Conservation (phyloP, 2,329 filamentous ascomycete genomes). For the Pseudonectria buxi region DNA sequence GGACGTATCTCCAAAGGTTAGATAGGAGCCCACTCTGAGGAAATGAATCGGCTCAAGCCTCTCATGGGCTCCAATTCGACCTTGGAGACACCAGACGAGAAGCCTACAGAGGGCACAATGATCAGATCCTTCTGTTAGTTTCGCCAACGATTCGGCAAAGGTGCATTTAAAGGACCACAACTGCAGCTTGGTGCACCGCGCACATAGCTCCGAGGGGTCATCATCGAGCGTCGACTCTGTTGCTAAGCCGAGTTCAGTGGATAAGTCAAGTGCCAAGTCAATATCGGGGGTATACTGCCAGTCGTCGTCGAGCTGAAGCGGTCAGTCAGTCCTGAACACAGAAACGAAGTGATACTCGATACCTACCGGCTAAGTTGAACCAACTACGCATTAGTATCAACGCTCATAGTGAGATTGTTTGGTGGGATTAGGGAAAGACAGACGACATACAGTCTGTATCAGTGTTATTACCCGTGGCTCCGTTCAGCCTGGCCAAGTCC, state of each 20-base stretch:
- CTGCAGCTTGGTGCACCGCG: not conserved
- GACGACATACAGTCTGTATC: too few species aligned
- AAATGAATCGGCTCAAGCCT: not conserved
- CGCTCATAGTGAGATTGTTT: too few species aligned
- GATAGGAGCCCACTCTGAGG: not conserved
- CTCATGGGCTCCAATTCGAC: not conserved
- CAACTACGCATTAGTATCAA: too few species aligned
- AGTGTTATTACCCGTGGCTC: too few species aligned
- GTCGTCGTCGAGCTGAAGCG: slow-evolving; percentile 1
- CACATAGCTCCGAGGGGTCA: not conserved
- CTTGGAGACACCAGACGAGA: slow-evolving; percentile 1
- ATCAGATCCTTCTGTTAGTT: not conserved
- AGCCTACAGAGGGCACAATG: slow-evolving; percentile 1
- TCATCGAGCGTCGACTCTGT: not conserved
- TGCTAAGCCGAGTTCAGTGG: not conserved
- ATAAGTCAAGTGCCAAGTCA: not conserved
- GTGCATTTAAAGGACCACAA: slow-evolving; percentile 1
- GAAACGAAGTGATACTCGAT: not conserved
- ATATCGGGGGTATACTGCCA: slow-evolving; percentile 2
- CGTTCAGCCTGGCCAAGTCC: too few species aligned
- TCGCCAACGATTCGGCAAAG: slow-evolving; percentile 1
- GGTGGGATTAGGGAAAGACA: too few species aligned
- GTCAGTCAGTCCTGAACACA: not conserved
- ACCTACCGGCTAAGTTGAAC: not conserved
- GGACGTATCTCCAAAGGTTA: slow-evolving; percentile 1